phyloP scores from a whole-genome alignment of 495 filamentous ascomycete species.

The Hyaloscypha variabilis region DNA sequence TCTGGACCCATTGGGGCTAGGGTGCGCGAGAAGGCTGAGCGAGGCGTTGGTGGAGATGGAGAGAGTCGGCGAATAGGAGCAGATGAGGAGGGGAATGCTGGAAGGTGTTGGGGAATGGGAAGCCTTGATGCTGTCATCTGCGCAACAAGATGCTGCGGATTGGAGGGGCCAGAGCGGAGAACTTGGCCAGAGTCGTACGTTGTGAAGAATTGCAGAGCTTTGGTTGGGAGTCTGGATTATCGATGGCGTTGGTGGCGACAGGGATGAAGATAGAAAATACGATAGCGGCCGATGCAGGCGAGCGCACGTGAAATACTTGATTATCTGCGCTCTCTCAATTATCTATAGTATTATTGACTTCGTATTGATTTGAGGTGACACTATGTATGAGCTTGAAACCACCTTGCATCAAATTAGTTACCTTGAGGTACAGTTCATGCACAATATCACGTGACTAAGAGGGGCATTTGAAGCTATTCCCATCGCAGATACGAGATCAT shows the following conservation, averaged over 20 bases:
- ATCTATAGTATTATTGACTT: too few species aligned
- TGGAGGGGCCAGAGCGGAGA: neutral
- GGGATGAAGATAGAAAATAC: conserved; percentile 18
- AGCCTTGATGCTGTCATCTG: neutral
- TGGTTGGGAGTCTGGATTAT: conserved; percentile 13
- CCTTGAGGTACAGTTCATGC: too few species aligned
- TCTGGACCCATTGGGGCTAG: conserved; percentile 9
- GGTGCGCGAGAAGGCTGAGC: conserved; percentile 3
- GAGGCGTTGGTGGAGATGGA: neutral
- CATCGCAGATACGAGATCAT: neutral
- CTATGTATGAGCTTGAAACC: too few species aligned
- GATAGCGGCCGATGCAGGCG: neutral
- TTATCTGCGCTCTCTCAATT: too few species aligned
- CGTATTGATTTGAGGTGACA: too few species aligned
- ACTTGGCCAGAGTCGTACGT: neutral
- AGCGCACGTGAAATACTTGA: neutral
- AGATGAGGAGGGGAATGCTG: neutral
- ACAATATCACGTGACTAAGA: neutral
- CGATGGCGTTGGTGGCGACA: conserved; percentile 24
- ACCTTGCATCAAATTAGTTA: too few species aligned
- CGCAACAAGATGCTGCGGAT: neutral
- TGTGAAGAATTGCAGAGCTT: neutral
- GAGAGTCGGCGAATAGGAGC: neutral
- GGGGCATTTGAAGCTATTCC: neutral
- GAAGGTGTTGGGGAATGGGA: neutral